phyloP scores from a whole-genome alignment of 2,329 filamentous ascomycete species.

The Botrytis deweyae region DNA sequence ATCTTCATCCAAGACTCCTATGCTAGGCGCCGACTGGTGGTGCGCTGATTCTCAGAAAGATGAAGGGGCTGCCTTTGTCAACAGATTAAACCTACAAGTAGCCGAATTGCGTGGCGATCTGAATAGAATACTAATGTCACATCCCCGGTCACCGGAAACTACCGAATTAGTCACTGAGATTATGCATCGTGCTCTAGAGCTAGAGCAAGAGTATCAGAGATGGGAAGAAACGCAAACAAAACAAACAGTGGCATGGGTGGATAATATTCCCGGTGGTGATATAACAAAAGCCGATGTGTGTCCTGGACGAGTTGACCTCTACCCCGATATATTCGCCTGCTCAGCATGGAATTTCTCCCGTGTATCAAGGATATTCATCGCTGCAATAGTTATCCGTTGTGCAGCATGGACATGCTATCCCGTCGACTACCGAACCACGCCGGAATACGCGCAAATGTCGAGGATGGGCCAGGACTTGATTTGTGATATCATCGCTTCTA shows the following conservation, averaged over 20 bases:
- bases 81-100: slow-evolving; percentile 51
- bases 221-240: slow-evolving; percentile 53
- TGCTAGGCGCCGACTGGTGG: slow-evolving; percentile 61
- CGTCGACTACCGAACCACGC: slow-evolving; percentile 61
- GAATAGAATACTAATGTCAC: slow-evolving; percentile 49
- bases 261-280: slow-evolving; percentile 52
- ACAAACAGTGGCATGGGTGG: slow-evolving; percentile 57
- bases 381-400: slow-evolving; percentile 56
- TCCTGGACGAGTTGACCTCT: slow-evolving; percentile 60
- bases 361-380: slow-evolving; percentile 54
- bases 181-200: slow-evolving; percentile 50
- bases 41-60: slow-evolving; percentile 53
- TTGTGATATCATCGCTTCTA: slow-evolving; percentile 58
- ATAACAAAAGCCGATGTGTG: slow-evolving; percentile 56
- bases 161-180: slow-evolving; percentile 52
- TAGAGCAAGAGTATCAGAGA: slow-evolving; percentile 52
- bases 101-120: slow-evolving; percentile 57
- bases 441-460: slow-evolving; percentile 58
- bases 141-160: slow-evolving; percentile 50
- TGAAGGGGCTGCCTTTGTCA: slow-evolving; percentile 46
- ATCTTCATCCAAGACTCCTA: slow-evolving; percentile 51
- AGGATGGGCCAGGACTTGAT: slow-evolving; percentile 53
- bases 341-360: slow-evolving; percentile 57
- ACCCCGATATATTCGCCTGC: slow-evolving; percentile 58
- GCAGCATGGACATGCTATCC: slow-evolving; percentile 60